Evolutionary conservation across 352 stramenopile genomes (phyloP), one percentile per base, ranked within the genome.

Genomic region (Phytophthora multivora): DNA sequence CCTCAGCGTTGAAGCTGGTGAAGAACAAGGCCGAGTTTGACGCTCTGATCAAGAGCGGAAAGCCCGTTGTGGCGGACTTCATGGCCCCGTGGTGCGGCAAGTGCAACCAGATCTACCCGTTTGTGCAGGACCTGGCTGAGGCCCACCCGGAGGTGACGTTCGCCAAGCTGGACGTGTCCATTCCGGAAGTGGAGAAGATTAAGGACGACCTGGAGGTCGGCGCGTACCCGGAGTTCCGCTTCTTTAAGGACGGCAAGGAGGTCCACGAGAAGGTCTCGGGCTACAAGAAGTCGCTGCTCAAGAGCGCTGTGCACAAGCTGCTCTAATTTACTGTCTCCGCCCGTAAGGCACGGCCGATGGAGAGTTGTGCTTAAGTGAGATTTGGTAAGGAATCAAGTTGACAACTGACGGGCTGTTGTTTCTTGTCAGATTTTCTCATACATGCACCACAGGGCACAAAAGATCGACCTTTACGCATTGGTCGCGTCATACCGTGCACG

Each of bases 31-130:
- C 52, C 5, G 66, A 89, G 41, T 93, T 93, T 51, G 47, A 91
- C 19, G 63, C 45, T 25, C 73, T 91, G 18, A 61, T 93, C 38
- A 57, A 83, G 58, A 84, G 71, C n/a, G 84, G 82, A 50, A 88
- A 91, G 65, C 73, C 76, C 12, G 70, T 93, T 5, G 84, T 95
- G 18, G 84, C 80, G 39, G 83, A 95, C 56, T 95, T 95, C 35
- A 86, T 88, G 69, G 86, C 84, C n/a, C 86, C 86, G 13, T 95
- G 86, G 86, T 95, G 86, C 57, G 86, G 86, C 69, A 95, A 95
- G 70, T 95, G 86, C 63, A 52, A 73, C 45, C 83, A 95, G 77
- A 95, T 95, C 61, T 77, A 84, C 51, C 83, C 83, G 19, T 90
- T 88, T 53, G 77, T 93, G 25, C 56, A 79, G 59, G 80, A 89